A percentile compares a stretch with the other conserved stretches of the same genome.
Conservation (phyloP, 257 asterid genomes). For the Salvia splendens region DNA sequence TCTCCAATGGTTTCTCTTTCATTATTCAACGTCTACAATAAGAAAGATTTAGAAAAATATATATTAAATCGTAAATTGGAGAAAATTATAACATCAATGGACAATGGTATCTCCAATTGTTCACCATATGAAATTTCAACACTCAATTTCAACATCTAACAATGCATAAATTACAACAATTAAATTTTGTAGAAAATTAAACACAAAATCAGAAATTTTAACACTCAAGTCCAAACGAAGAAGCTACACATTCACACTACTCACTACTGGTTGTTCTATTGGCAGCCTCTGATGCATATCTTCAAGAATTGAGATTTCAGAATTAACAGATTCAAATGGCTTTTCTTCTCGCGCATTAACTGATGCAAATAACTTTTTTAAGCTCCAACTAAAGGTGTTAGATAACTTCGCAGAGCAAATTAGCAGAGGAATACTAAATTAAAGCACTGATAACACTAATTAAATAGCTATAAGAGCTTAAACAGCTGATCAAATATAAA, state of each 20-base stretch:
- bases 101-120: too few relatives aligned
- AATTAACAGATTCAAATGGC: constrained; percentile 69
- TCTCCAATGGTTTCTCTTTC: too few relatives aligned
- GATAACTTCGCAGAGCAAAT: constrained; percentile 61
- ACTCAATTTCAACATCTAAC: too few relatives aligned
- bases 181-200: too few relatives aligned
- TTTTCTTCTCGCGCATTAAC: constrained; percentile 66
- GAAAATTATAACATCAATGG: too few relatives aligned
- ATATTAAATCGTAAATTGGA: too few relatives aligned
- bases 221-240: constrained; percentile 20
- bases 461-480: neutral
- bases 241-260: neutral
- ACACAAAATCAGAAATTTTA: too few relatives aligned
- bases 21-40: too few relatives aligned
- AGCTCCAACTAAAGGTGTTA: constrained; percentile 47
- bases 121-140: too few relatives aligned
- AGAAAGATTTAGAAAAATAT: too few relatives aligned
- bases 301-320: neutral
- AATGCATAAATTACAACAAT: too few relatives aligned
- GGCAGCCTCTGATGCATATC: neutral
- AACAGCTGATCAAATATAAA: neutral
- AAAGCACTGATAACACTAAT: neutral
- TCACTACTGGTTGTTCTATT: neutral
- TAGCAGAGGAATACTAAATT: constrained; percentile 23
- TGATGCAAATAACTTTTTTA: constrained; percentile 67